phyloP scores from a whole-genome alignment of 257 asterid species.

The Nicotiana otophora region DNA sequence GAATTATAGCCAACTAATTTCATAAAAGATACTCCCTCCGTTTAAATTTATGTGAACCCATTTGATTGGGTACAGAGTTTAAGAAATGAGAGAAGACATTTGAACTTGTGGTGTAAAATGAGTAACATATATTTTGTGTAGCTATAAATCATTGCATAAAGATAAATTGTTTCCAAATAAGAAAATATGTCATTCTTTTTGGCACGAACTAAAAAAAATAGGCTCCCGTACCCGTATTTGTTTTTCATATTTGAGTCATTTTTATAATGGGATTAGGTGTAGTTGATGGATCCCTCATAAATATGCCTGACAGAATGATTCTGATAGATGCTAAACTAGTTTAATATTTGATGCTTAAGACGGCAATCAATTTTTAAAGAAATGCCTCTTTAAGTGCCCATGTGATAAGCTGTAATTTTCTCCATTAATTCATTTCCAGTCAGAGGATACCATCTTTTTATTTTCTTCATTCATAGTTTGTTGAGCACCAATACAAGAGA shows the following conservation, averaged over 20 bases:
- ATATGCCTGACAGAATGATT: conserved; percentile 4
- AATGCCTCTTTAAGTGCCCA: background rate
- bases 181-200: too few species aligned
- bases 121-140: too few species aligned
- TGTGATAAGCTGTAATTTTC: conserved; percentile 2
- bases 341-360: conserved; percentile 1
- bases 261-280: background rate
- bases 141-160: too few species aligned
- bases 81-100: too few species aligned
- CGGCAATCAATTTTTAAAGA: background rate
- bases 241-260: background rate
- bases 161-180: too few species aligned
- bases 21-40: background rate
- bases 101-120: too few species aligned
- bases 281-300: background rate
- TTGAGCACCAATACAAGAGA: background rate
- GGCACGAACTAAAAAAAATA: too few species aligned
- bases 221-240: too few species aligned
- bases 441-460: background rate
- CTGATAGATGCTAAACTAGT: background rate
- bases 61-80: too few species aligned
- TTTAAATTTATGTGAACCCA: too few species aligned
- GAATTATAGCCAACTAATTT: background rate
- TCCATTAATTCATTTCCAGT: background rate
- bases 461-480: background rate